Evolutionary conservation across 1,284 basidiomycete genomes (phyloP).

Genomic region (Apiotrichum siamense): DNA sequence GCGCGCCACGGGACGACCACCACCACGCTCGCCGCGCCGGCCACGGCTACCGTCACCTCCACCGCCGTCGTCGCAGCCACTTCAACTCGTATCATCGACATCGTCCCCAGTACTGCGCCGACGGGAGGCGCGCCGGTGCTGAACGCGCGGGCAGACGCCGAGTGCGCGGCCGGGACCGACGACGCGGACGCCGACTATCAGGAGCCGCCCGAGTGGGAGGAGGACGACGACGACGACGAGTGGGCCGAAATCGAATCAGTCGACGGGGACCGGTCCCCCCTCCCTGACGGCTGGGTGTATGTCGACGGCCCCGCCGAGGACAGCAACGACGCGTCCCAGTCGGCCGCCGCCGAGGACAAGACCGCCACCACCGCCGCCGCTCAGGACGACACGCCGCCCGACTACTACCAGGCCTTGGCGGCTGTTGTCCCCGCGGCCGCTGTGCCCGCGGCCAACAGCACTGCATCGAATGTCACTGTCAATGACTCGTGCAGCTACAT

Average conservation of each 20-base stretch:
- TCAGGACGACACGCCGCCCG: too few species aligned
- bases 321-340: too few species aligned
- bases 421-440: not conserved
- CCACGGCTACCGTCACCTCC: not conserved
- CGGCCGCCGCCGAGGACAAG: not conserved
- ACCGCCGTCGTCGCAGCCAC: not conserved
- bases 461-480: not conserved
- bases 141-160: too few species aligned
- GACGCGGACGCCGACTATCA: not conserved
- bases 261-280: not conserved
- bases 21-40: not conserved
- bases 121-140: too few species aligned
- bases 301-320: not conserved
- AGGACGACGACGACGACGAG: not conserved
- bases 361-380: not conserved
- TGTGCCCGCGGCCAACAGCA: not conserved
- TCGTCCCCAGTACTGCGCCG: not conserved
- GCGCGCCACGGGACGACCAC: not conserved
- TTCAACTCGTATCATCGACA: too few species aligned
- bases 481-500: conserved; percentile 59
- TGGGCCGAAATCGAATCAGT: not conserved
- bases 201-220: not conserved
- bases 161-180: too few species aligned
- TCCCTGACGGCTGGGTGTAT: too few species aligned
- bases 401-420: not conserved